Evolutionary conservation across 805 yeast species (phyloP).

Genomic region (Wickerhamomyces ciferrii): DNA sequence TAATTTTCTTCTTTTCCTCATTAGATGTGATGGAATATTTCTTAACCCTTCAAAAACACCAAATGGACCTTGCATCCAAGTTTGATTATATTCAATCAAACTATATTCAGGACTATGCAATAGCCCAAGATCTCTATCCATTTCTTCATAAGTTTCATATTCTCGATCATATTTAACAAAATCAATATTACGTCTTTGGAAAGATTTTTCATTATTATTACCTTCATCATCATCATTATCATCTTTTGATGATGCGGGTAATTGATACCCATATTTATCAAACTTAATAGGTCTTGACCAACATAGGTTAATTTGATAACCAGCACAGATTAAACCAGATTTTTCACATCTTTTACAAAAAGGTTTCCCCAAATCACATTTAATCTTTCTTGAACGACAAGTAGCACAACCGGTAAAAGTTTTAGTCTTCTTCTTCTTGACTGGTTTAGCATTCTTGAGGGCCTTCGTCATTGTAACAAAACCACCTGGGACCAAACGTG

Average conservation of each 20-base stretch:
- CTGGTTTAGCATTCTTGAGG: background rate
- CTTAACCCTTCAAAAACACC: constrained; percentile 63
- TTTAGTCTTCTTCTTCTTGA: constrained; percentile 42
- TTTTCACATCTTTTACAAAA: constrained; percentile 65
- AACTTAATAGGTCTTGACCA: constrained; percentile 61
- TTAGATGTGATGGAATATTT: constrained; percentile 13
- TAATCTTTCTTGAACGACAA: constrained; percentile 73
- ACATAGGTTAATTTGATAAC: constrained; percentile 74
- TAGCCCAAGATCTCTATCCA: constrained; percentile 63
- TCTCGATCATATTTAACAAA: constrained; percentile 67
- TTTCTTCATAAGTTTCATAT: constrained; percentile 74
- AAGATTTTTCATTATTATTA: constrained; percentile 41
- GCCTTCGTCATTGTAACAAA: no score
- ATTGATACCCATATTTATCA: constrained; percentile 38
- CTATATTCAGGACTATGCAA: constrained; percentile 46
- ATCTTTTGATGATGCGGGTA: constrained; percentile 13
- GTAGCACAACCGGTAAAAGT: constrained; percentile 89
- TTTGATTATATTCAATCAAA: constrained; percentile 34
- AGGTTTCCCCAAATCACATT: constrained; percentile 74
- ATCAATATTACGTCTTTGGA: constrained; percentile 66
- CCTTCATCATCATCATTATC: constrained; percentile 11
- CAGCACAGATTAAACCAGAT: constrained; percentile 68
- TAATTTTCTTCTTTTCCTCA: constrained; percentile 20
- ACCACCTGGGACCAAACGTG: no score
- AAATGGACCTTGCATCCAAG: constrained; percentile 69